phyloP scores from a whole-genome alignment of 768 basidiomycete genomes.

The Kwoniella sp. region DNA sequence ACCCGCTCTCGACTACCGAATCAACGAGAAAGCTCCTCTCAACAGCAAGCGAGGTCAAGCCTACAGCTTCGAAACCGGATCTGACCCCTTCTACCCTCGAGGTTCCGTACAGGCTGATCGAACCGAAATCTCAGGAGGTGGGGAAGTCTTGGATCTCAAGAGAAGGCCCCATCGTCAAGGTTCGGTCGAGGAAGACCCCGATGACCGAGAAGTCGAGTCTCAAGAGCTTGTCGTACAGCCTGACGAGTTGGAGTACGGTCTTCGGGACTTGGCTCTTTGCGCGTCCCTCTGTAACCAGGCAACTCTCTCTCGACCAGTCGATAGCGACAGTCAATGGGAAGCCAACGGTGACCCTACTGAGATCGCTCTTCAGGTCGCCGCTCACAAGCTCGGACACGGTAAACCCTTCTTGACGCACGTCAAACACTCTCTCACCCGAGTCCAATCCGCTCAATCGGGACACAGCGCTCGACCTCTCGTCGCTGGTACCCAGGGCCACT shows the following conservation, averaged over 20 bases:
- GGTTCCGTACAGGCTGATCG: slow-evolving; percentile 46
- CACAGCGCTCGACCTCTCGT: slow-evolving; percentile 35
- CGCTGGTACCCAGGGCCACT: slow-evolving; percentile 49
- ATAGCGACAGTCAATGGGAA: slow-evolving; percentile 57
- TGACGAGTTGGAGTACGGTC: slow-evolving; percentile 47
- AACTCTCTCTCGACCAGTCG: slow-evolving; percentile 51
- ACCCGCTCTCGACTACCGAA: slow-evolving; percentile 50
- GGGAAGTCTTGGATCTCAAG: slow-evolving; percentile 30
- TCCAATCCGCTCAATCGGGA: slow-evolving; percentile 22
- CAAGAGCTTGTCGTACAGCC: slow-evolving; percentile 39
- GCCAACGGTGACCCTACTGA: slow-evolving; percentile 65
- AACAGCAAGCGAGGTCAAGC: slow-evolving; percentile 22
- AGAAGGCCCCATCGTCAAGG: slow-evolving; percentile 23
- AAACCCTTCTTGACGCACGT: slow-evolving; percentile 54
- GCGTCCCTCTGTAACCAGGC: slow-evolving; percentile 59
- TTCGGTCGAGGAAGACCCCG: slow-evolving; percentile 25
- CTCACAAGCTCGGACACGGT: slow-evolving; percentile 61
- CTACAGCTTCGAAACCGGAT: slow-evolving; percentile 53
- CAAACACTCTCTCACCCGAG: slow-evolving; percentile 11
- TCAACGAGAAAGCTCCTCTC: slow-evolving; percentile 45
- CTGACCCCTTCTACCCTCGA: slow-evolving; percentile 55
- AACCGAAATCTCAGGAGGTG: slow-evolving; percentile 10
- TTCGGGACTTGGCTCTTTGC: slow-evolving; percentile 55
- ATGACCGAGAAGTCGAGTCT: slow-evolving; percentile 19
- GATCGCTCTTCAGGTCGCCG: slow-evolving; percentile 64